These are phyloP conservation scores for Punctularia strigosozonata DNA, from an alignment of 768 basidiomycete species.

Conservation along the genomic window DNA sequence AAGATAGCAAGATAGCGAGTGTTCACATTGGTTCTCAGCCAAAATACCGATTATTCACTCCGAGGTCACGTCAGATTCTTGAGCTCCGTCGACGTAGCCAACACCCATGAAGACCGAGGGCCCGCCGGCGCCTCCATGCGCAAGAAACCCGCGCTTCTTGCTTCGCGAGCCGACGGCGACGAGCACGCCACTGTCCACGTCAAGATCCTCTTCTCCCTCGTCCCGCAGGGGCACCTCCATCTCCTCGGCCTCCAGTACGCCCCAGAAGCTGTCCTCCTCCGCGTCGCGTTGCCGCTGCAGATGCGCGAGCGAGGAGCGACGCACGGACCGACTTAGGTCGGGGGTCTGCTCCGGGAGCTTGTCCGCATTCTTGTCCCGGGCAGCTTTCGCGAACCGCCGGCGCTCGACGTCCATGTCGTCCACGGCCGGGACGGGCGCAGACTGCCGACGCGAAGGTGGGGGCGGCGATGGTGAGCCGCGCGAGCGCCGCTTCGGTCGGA, in stretches of 20 bases:
- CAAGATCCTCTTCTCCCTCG: slow-evolving; percentile 25
- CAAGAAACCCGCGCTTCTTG: slow-evolving; percentile 49
- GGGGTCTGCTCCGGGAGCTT: too few relatives aligned
- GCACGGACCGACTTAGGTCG: too few relatives aligned
- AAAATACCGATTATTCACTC: too few relatives aligned
- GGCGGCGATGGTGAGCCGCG: background rate
- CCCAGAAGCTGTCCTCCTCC: slow-evolving; percentile 40
- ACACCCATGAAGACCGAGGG: slow-evolving; percentile 58
- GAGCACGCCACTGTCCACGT: slow-evolving; percentile 35
- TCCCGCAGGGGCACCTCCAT: too few relatives aligned
- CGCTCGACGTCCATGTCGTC: too few relatives aligned
- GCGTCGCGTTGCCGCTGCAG: slow-evolving; percentile 54
- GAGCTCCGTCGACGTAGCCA: slow-evolving; percentile 51
- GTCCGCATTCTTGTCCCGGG: too few relatives aligned
- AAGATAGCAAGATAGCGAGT: too few relatives aligned
- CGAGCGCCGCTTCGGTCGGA: too few relatives aligned
- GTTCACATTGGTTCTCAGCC: too few relatives aligned
- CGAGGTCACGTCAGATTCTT: slow-evolving; percentile 16
- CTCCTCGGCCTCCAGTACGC: slow-evolving; percentile 19
- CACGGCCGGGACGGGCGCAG: background rate
- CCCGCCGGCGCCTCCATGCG: slow-evolving; percentile 67
- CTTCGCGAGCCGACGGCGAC: slow-evolving; percentile 43
- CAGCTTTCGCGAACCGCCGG: too few relatives aligned
- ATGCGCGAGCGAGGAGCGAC: too few relatives aligned
- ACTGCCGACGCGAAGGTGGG: background rate